These are phyloP conservation scores for Xylaria arbuscula DNA, from an alignment of 2,329 filamentous ascomycete genomes.

Conservation along the genomic window DNA sequence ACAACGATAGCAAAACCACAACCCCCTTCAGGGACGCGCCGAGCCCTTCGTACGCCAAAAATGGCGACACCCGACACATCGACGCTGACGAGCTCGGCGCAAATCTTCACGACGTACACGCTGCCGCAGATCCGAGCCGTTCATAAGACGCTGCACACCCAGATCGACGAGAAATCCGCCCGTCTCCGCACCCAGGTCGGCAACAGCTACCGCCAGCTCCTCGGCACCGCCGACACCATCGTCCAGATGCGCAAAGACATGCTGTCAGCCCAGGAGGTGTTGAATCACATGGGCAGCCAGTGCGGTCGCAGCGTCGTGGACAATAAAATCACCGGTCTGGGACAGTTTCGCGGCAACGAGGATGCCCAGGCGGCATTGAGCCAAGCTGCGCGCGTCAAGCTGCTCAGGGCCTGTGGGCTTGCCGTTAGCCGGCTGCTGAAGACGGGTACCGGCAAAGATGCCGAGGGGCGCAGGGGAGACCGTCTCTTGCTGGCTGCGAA, in stretches of 20 bases:
- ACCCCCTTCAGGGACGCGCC: conserved; percentile 17
- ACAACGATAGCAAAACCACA: conserved; percentile 18
- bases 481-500: conserved; percentile 72
- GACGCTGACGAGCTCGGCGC: conserved; percentile 60
- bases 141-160: conserved; percentile 68
- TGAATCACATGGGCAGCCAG: conserved; percentile 77
- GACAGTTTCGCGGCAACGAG: conserved; percentile 55
- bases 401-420: conserved; percentile 64
- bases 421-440: conserved; percentile 62
- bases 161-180: conserved; percentile 71
- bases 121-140: conserved; percentile 72
- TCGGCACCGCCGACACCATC: conserved; percentile 94
- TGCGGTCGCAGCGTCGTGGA: conserved; percentile 80
- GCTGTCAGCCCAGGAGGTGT: conserved; percentile 74
- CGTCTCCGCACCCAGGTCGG: conserved; percentile 73
- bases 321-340: conserved; percentile 70
- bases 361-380: conserved; percentile 44
- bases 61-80: conserved; percentile 59
- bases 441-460: conserved; percentile 45
- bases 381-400: conserved; percentile 57
- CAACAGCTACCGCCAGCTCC: conserved; percentile 83
- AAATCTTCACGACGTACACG: conserved; percentile 68
- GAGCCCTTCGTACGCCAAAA: conserved; percentile 7
- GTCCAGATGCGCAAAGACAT: conserved; percentile 87
- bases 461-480: conserved; percentile 55